Evolutionary conservation across 257 asterid genomes (phyloP), one percentile per base, ranked within the genome.

Genomic region (Ballota nigra): DNA sequence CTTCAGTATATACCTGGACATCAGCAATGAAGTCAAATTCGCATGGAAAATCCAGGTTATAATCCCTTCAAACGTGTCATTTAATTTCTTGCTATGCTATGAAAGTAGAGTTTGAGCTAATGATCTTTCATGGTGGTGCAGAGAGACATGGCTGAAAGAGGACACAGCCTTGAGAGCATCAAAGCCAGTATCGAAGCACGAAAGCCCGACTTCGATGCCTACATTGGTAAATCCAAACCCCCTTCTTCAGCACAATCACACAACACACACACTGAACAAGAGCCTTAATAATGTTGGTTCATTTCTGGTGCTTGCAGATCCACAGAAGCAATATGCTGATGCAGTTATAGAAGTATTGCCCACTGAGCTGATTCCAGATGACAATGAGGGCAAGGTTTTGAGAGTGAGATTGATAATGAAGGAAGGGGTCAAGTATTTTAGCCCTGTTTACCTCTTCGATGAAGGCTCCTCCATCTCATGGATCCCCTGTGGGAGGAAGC

Each of bases 121-220:
- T 23, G 7, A 53, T 51, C 22, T 64, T 74, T n/a, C 3, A 47
- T 19, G 40, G 16, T 64, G 80, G 62, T 82, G 82, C 83, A 94
- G 99, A 86, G 99, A 76, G 99, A 95, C 83, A 95, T 95, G 99
- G 99, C 99, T 58, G 99, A 95, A 79, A 88, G 99, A 86, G 99
- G 99, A 8, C 99, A 95, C 92, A 95, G 97, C 59, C 92, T 95
- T 23, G 99, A 95, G 75, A 95, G 99, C 82, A 95, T 92, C 80
- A 88, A 92, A 77, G 99, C 99, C 36, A 95, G 99, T 66, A 95
- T 91, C 67, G 96, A 92, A 86, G 95, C 99, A 68, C 73, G 98
- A 36, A 92, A 95, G 61, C 97, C 99, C 4, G 97, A 91, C 72
- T 95, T 95, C 66, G 98, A 95, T 58, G 99, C 99, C 31, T 94